Evolutionary conservation across 352 stramenopile genomes (phyloP).

Genomic region (Halophytophthora batemanensis): DNA sequence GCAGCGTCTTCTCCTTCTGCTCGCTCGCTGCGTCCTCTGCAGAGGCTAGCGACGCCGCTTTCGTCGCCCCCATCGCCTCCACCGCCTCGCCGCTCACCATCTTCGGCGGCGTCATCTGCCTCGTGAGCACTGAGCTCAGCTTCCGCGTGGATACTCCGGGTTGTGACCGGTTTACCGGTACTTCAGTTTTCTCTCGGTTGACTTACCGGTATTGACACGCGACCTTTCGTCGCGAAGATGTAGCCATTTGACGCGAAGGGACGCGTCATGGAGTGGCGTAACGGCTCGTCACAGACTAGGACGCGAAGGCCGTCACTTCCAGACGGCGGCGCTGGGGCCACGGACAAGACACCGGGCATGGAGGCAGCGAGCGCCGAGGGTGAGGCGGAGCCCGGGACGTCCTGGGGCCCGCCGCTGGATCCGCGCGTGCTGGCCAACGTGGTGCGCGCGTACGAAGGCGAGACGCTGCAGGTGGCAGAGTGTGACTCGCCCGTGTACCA

Average conservation of each 20-base stretch:
- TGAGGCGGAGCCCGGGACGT: conserved; percentile 4
- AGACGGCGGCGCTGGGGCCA: too few species aligned
- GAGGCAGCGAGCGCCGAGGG: too few species aligned
- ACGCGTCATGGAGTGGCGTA: background rate
- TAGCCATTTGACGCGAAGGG: background rate
- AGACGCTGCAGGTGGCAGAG: conserved; percentile 33
- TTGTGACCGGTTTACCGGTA: background rate
- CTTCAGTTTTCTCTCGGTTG: too few species aligned
- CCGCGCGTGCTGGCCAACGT: conserved; percentile 59
- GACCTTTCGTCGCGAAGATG: too few species aligned
- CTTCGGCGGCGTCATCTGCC: too few species aligned
- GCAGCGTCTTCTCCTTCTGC: conserved; percentile 1
- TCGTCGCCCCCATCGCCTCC: too few species aligned
- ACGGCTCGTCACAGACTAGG: background rate
- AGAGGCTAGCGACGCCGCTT: too few species aligned
- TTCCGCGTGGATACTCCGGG: background rate
- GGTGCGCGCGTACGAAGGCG: conserved; percentile 43
- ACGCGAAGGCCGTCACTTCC: background rate
- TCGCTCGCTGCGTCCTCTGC: too few species aligned
- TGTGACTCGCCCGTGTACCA: conserved; percentile 60
- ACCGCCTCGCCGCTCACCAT: background rate
- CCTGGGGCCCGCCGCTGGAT: conserved; percentile 41
- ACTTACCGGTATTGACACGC: too few species aligned
- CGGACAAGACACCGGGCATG: too few species aligned
- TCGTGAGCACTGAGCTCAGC: too few species aligned